A percentile compares a stretch with the other conserved stretches of the same genome.
phyloP scores from a whole-genome alignment of 1,284 basidiomycete species.

The Omphalotus olearius region DNA sequence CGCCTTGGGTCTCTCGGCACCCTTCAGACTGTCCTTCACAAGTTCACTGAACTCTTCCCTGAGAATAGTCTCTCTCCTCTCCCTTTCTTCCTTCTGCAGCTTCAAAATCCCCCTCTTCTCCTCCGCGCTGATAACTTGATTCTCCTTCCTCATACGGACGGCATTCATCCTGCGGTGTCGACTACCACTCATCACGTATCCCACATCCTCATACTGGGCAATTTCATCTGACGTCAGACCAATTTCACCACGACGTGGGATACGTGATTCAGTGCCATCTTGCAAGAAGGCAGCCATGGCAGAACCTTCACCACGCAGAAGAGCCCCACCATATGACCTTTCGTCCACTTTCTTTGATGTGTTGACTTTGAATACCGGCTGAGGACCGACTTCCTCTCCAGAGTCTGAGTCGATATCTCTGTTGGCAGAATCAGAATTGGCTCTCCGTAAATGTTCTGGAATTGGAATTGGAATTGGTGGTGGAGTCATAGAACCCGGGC shows the following conservation, averaged over 20 bases:
- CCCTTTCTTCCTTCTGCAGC: conserved; percentile 89
- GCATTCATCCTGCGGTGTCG: conserved; percentile 95
- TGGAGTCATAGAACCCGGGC: conserved; percentile 20
- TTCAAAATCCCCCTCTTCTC: conserved; percentile 94
- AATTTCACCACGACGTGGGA: conserved; percentile 98
- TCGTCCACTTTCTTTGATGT: conserved; percentile 60
- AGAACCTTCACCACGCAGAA: conserved; percentile 91
- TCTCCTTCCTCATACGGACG: conserved; percentile 96
- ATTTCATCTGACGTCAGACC: conserved; percentile 88
- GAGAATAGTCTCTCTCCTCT: conserved; percentile 81
- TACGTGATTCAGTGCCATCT: conserved; percentile 84
- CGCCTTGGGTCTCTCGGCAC: conserved; percentile 17
- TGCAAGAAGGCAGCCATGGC: conserved; percentile 96
- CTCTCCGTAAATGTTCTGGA: conserved; percentile 10
- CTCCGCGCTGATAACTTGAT: conserved; percentile 97
- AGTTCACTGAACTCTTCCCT: conserved; percentile 80
- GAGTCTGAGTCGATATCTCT: conserved; percentile 10
- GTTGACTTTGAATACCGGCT: conserved; percentile 44
- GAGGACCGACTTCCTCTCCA: conserved; percentile 45
- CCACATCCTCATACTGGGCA: conserved; percentile 80
- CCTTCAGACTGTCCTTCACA: conserved; percentile 70
- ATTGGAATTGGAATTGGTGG: conserved; percentile 25
- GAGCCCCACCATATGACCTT: conserved; percentile 77
- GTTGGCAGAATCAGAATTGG: not conserved
- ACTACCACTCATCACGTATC: conserved; percentile 98